Percentiles rank a stretch among this genome's conserved stretches.
Evolutionary conservation across 148 eudicot species (phyloP).

Genomic region (Rheum nobile): DNA sequence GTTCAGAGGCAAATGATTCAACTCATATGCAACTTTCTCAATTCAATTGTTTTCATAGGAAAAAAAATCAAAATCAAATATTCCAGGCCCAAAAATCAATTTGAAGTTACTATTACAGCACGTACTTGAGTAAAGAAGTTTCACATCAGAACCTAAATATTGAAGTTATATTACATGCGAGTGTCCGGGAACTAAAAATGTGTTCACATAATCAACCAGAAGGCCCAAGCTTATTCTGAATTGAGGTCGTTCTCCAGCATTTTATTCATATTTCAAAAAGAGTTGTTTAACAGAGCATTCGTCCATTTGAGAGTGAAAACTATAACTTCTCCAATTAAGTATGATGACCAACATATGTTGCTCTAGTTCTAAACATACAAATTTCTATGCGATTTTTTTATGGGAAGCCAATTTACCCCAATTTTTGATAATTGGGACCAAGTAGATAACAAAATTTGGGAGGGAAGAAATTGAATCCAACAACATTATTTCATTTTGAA

Average conservation of each 20-base stretch:
- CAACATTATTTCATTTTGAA: slow-evolving; percentile 67
- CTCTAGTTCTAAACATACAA: too few species aligned
- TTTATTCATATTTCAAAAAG: slow-evolving; percentile 63
- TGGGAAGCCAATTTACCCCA: not conserved
- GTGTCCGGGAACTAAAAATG: slow-evolving; percentile 71
- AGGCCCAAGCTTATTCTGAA: slow-evolving; percentile 91
- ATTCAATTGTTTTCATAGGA: not conserved
- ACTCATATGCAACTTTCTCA: not conserved
- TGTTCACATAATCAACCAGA: slow-evolving; percentile 68
- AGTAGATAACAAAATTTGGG: not conserved
- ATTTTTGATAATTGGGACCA: too few species aligned
- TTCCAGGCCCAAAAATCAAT: not conserved
- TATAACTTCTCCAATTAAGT: not conserved
- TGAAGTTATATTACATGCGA: slow-evolving; percentile 57
- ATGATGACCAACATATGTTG: too few species aligned
- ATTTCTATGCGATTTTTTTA: not conserved
- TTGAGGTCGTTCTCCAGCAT: slow-evolving; percentile 73
- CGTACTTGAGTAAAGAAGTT: slow-evolving; percentile 81
- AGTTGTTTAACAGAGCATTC: slow-evolving; percentile 33
- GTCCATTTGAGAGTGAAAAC: slow-evolving; percentile 2
- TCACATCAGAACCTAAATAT: slow-evolving; percentile 98
- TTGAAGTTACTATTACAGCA: not conserved
- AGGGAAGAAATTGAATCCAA: not conserved
- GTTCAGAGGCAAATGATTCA: not conserved
- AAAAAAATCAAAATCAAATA: not conserved